Base-by-base conservation (phyloP, 139 green algal species). In the Ostreobium quekettii region DNA sequence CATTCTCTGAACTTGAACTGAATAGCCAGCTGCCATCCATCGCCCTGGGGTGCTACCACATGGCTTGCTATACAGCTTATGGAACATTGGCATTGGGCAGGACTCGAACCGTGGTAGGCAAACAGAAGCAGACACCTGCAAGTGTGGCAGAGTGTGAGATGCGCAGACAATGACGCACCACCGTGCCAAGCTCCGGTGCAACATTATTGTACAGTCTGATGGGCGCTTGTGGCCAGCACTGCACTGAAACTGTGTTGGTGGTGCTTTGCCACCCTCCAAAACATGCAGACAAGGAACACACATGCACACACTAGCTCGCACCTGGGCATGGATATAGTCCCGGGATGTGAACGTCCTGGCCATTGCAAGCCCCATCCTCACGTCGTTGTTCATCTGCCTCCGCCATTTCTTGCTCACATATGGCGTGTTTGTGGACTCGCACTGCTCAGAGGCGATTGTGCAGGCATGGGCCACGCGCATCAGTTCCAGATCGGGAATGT, bases 401-500 rank as follows among this genome's bases (percentile, higher is more conserved):
- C 48, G 36, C 5, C 33, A 19, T 6, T 2, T 30, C 37, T 24
- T 66, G 49, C 30, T 62, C 19, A 36, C 39, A 60, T 74, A 66
- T 60, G 29, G 32, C 58, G 62, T 64, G 24, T 76, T 64, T 15
- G 57, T 4, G 57, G 62, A 64, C 11, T 76, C 64, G 8, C 36
- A 0, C 71, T 80, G 77, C 65, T 85, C 80, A 0, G 39, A 60
- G 11, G 60, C 19, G 37, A 91, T 87, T 35, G 82, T 91, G 24
- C 77, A 70, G 2, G 64, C 76, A 70, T 92, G 86, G 2, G 81
- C 80, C 26, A 87, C 75, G 2, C 82, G 73, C 49, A 84, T 62
- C 33, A 75, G 63, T 65, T 90, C 78, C 61, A 93, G 71, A 57
- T 94, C 86, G 1, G 85, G 86, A 6, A 95, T 71, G 24, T 15